These are phyloP conservation scores for Cryptosporidium sp. DNA, from an alignment of 169 alveolate genomes.

Conservation along the genomic window DNA sequence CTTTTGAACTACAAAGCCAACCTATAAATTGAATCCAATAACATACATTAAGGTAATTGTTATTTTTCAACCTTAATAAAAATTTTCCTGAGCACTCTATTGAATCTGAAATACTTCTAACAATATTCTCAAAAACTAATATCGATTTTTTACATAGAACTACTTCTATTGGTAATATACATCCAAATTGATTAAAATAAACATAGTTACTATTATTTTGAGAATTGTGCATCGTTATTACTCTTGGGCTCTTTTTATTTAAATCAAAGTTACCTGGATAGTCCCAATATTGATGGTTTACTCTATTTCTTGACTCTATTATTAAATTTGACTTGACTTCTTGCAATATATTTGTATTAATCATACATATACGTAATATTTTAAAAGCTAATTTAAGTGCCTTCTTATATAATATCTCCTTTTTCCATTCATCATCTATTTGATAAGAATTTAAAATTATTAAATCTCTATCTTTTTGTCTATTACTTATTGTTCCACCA, in stretches of 20 bases:
- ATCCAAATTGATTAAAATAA: constrained; percentile 29
- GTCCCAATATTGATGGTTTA: constrained; percentile 38
- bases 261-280: constrained; percentile 30
- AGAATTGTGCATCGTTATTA: neutral
- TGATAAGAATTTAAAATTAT: neutral
- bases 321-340: constrained; percentile 16
- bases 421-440: constrained; percentile 22
- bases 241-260: constrained; percentile 19
- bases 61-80: neutral
- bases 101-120: neutral
- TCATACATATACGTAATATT: constrained; percentile 30
- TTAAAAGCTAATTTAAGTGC: constrained; percentile 21
- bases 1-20: constrained; percentile 27
- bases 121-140: constrained; percentile 31
- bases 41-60: constrained; percentile 21
- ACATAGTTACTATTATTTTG: constrained; percentile 30
- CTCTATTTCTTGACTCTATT: constrained; percentile 29
- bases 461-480: neutral
- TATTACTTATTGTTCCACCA: constrained; percentile 8
- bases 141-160: constrained; percentile 1
- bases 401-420: constrained; percentile 13
- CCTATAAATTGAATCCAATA: constrained; percentile 46
- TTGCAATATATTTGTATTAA: neutral
- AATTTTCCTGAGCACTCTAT: constrained; percentile 22
- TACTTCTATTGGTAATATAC: constrained; percentile 51